Base-by-base conservation (phyloP, 2,329 filamentous ascomycete genomes). In the Grosmannia clavigera region DNA sequence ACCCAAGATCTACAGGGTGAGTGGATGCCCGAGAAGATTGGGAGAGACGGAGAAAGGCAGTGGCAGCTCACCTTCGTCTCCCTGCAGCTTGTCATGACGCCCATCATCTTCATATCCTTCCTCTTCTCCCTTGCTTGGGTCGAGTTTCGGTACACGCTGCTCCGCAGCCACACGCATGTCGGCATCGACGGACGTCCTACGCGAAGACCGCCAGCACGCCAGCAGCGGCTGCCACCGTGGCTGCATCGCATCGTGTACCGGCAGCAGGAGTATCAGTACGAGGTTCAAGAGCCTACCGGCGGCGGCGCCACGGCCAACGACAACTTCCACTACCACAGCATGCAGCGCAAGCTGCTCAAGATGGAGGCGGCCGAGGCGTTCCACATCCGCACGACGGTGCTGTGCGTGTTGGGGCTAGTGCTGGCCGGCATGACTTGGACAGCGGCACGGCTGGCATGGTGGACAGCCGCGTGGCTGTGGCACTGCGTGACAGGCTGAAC, bases 291-390 rank as follows among this genome's bases (percentile, higher is more conserved):
- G 16, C 1, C 43, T 2, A 16, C 14, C 40, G 40, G 40, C 40
- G 19, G 40, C 40, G 16, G 16, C 25, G 56, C 31, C 38, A 40
- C 11, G n/a, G 29, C 22, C 33, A 66, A 66, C 14, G 60, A 59
- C 43, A 65, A 69, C 22, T 75, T 71, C 69, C 77, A 78, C 65
- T 82, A 81, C 63, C 80, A 81, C 69, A 77, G 74, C 64, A 79
- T 81, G 68, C 80, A 83, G 70, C 75, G 79, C 62, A 82, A 84
- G 68, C 73, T 88, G 58, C 77, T 85, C 67, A 79, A 73, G 68
- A 74, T 84, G 75, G 82, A 88, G 68, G 76, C 84, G 19, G 76
- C 75, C 3, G 83, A 87, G 66, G 85, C 85, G 3, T 83, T 88
- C 64, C 78, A 80, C 68, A 74, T 86, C 68, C 76, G 82, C 29